Base-by-base conservation (phyloP, 1,284 basidiomycete species). In the Phaffia rhodozyma region DNA sequence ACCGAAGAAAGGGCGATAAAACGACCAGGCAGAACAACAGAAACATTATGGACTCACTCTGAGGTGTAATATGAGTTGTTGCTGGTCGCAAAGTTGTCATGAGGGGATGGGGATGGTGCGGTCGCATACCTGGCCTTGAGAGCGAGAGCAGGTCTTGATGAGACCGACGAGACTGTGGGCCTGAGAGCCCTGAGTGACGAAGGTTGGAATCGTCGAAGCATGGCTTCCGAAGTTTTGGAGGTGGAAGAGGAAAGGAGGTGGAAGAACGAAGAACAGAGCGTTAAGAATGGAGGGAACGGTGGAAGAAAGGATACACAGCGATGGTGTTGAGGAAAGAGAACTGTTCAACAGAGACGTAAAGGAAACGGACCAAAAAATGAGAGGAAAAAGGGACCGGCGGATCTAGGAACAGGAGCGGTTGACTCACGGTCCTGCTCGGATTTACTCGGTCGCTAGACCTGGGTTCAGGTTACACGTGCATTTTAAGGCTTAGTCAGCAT, bases 1-100 rank as follows among this genome's bases (percentile, higher is more conserved):
- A 20, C 20, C 32, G 23, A 32, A 13, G 3, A 27, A 27, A 25
- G 1, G 7, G 55, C 25, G 5, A 60, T 50, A 38, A 34, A 30
- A 20, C 43, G 25, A 32, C 23, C 23, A 30, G 11, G 48, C 60
- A 43, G 30, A 38, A 7, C 13, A 20, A 27, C 21, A 25, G 3
- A 25, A 13, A 21, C 21, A 6, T 25, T 1, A 11, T 18, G 32
- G 9, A 73, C 76, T 71, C 66, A 77, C 78, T 94, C 90, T 73
- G 97, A 93, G 55, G 87, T 88, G 75, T 98, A 97, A 79, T 94
- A 93, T 51, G 89, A 81, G 78, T 96, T 96, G 55, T 86, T 91
- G 61, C 90, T 90, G 68, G 88, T 92, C 27, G 90, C 90, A 73
- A 94, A 93, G 23, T 82, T 66, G 70, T 79, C 78, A 64, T 74